phyloP scores from a whole-genome alignment of 2,329 filamentous ascomycete species.

The Pezicula rhizophila region DNA sequence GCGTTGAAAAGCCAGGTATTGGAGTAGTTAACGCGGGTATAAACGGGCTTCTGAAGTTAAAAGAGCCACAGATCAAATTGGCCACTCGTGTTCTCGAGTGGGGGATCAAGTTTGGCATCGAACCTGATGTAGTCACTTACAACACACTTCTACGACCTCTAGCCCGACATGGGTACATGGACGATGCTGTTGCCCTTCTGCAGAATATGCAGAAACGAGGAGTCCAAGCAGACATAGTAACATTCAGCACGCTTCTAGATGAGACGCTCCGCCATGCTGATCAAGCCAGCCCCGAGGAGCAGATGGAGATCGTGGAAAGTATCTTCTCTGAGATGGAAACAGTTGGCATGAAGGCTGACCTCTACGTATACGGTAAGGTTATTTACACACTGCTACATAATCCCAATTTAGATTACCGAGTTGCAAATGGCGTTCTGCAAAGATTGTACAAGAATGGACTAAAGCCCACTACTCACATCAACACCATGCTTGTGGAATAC shows the following conservation, averaged over 20 bases:
- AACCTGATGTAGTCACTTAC: constrained; percentile 46
- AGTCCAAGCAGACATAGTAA: constrained; percentile 57
- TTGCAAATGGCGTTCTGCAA: constrained; percentile 54
- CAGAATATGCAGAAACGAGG: constrained; percentile 50
- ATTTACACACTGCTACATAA: constrained; percentile 54
- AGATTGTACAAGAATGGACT: constrained; percentile 53
- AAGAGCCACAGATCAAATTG: constrained; percentile 37
- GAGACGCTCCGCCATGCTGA: constrained; percentile 42
- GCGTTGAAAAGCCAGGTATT: constrained; percentile 52
- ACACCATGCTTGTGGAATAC: constrained; percentile 66
- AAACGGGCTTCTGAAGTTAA: constrained; percentile 46
- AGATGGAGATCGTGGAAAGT: constrained; percentile 42
- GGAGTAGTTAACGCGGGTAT: constrained; percentile 66
- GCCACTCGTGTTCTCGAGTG: constrained; percentile 48
- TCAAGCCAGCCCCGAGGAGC: constrained; percentile 38
- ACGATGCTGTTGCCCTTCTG: constrained; percentile 48
- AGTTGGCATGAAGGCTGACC: constrained; percentile 52
- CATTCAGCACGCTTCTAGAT: constrained; percentile 68
- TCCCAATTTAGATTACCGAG: constrained; percentile 28
- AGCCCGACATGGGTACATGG: constrained; percentile 41
- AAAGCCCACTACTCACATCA: constrained; percentile 57
- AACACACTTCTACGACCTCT: constrained; percentile 63
- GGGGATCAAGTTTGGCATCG: constrained; percentile 36
- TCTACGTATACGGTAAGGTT: constrained; percentile 62
- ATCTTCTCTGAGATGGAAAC: constrained; percentile 53